Conservation (phyloP, 2,329 filamentous ascomycete species). For the Fusarium sp. region DNA sequence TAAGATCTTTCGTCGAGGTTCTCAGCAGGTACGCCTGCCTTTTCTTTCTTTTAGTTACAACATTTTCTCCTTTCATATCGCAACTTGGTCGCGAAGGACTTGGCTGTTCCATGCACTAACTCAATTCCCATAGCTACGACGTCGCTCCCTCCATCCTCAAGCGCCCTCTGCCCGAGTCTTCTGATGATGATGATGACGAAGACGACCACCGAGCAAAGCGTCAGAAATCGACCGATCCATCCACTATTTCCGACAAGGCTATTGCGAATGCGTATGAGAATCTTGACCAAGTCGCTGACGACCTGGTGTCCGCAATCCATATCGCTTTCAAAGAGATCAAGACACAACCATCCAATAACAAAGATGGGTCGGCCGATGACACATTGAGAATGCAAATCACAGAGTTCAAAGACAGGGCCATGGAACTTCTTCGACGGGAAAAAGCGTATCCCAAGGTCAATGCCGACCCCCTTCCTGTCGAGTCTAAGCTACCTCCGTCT, state of each 20-base stretch:
- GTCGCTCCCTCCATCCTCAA: slow-evolving; percentile 65
- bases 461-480: slow-evolving; percentile 53
- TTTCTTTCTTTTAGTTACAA: slow-evolving; percentile 3
- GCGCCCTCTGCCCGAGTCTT: slow-evolving; percentile 59
- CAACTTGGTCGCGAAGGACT: slow-evolving; percentile 24
- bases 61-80: slow-evolving; percentile 13
- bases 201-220: slow-evolving; percentile 69
- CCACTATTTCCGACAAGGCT: slow-evolving; percentile 66
- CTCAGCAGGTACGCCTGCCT: slow-evolving; percentile 52
- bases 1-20: slow-evolving; percentile 53
- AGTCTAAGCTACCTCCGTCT: slow-evolving; percentile 53
- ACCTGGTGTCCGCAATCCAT: slow-evolving; percentile 62
- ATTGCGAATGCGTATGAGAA: slow-evolving; percentile 64
- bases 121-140: slow-evolving; percentile 60
- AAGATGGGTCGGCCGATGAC: slow-evolving; percentile 47
- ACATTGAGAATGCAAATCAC: slow-evolving; percentile 58
- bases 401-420: slow-evolving; percentile 71
- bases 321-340: slow-evolving; percentile 62
- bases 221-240: slow-evolving; percentile 64
- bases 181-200: slow-evolving; percentile 52
- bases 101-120: slow-evolving; percentile 45
- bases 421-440: slow-evolving; percentile 72
- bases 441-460: slow-evolving; percentile 60
- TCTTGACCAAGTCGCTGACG: slow-evolving; percentile 73
- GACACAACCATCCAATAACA: slow-evolving; percentile 45